phyloP scores from a whole-genome alignment of 1,139 yeast species.

The Hyphopichia pseudoburtonii region DNA sequence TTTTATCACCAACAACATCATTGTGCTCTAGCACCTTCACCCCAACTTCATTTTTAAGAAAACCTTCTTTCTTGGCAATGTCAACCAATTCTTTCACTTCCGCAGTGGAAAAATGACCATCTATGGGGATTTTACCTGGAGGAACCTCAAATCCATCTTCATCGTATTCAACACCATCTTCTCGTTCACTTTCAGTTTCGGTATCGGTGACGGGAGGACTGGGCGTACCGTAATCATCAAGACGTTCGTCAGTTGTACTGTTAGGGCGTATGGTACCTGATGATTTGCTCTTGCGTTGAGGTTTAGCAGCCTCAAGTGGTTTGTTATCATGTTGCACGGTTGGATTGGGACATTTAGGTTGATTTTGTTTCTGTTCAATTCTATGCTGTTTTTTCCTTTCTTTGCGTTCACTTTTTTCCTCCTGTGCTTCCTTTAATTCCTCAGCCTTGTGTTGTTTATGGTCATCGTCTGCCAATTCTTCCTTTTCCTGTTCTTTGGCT shows the following conservation, averaged over 20 bases:
- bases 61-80: conserved; percentile 31
- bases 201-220: not conserved
- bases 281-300: not conserved
- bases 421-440: not conserved
- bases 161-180: conserved; percentile 19
- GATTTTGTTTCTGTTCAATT: not conserved
- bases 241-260: not conserved
- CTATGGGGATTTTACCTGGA: conserved; percentile 39
- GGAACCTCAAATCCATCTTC: conserved; percentile 41
- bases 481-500: conserved; percentile 6
- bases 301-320: not conserved
- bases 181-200: conserved; percentile 5
- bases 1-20: conserved; percentile 16
- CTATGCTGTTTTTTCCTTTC: not conserved
- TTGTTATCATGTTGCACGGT: not conserved
- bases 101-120: conserved; percentile 40
- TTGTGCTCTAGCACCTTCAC: conserved; percentile 25
- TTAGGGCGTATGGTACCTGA: not conserved
- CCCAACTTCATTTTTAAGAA: conserved; percentile 25
- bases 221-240: not conserved
- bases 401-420: not conserved
- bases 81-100: conserved; percentile 32
- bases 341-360: conserved; percentile 1
- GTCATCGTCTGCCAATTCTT: conserved; percentile 2
- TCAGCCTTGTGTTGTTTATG: conserved; percentile 2